Evolutionary conservation across 1,284 basidiomycete species (phyloP), one percentile per base, ranked within the genome.

Genomic region (Sporisorium sorghi): DNA sequence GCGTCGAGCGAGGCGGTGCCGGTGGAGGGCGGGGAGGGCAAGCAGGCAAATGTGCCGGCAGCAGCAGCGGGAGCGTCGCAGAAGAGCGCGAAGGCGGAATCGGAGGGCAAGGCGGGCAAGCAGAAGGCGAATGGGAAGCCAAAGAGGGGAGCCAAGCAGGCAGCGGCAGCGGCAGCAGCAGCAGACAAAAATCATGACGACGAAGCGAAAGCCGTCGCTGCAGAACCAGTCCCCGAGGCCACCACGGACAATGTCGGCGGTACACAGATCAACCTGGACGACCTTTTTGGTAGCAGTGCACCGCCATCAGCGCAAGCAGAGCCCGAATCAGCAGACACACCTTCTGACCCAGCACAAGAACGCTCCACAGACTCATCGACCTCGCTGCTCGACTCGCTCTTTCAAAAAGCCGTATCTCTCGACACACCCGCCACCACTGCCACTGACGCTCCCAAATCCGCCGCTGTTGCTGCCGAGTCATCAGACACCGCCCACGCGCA

Each of bases 241-340:
- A n/a, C 24, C 9, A 26, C 24, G 3, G 53, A 64, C 30, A 46
- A 33, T n/a, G 53, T 51, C 19, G 50, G 8, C 15, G 24, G 54
- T 11, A 54, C 53, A n/a, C 59, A 68, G 48, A 78, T 78, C 52
- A 71, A 53, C 42, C 46, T 73, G 12, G 68, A 76, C 28, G 73
- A 65, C 12, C 49, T 72, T 17, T 69, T 64, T 23, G 67, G 52
- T 7, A 51, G 51, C 32, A 26, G 23, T 30, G 47, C 64, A 28
- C 37, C 58, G 19, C 43, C 49, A n/a, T 40, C 52, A 14, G 15
- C 33, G 24, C 30, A n/a, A 15, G 5, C 46, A 35, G 28, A 33
- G 33, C 32, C 17, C 11, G 37, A 46, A 26, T 3, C 33, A 5
- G 17, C 42, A 49, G 26, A 46, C 9, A 21, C 12, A 24, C 1